Percentiles rank a stretch among this genome's conserved stretches.
These are phyloP conservation scores for Penicillium frequentans DNA, from an alignment of 2,329 filamentous ascomycete species.

Conservation along the genomic window DNA sequence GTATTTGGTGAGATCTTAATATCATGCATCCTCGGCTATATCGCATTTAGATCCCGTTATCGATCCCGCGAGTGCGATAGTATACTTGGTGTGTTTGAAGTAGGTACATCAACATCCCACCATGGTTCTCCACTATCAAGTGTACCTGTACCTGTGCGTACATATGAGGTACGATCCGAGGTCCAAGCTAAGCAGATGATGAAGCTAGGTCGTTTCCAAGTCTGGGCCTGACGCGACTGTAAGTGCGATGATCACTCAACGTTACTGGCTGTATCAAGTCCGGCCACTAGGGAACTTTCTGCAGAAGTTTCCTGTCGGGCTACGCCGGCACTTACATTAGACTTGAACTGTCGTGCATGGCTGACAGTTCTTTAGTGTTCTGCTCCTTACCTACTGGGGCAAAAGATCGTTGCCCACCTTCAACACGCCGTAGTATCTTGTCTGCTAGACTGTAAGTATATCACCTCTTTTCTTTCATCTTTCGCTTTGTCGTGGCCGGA, in stretches of 20 bases:
- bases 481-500: neutral
- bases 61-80: neutral
- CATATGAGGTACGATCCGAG: too few species aligned
- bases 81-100: neutral
- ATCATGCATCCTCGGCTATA: neutral
- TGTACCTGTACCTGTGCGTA: too few species aligned
- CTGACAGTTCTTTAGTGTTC: conserved; percentile 8
- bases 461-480: neutral
- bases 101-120: neutral
- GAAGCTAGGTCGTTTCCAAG: too few species aligned
- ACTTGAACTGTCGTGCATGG: conserved; percentile 20
- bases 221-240: too few species aligned
- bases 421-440: too few species aligned
- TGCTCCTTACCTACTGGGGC: neutral
- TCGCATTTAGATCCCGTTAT: neutral
- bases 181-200: too few species aligned
- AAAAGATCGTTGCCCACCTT: neutral
- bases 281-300: neutral
- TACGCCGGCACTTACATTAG: conserved; percentile 8
- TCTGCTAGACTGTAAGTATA: neutral
- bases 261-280: neutral
- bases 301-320: conserved; percentile 1
- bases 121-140: neutral
- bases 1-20: neutral
- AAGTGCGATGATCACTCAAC: too few species aligned